A percentile compares a stretch with the other conserved stretches of the same genome.
These are phyloP conservation scores for Intubia oerlemansii DNA, from an alignment of 2,329 filamentous ascomycete species.

Conservation along the genomic window DNA sequence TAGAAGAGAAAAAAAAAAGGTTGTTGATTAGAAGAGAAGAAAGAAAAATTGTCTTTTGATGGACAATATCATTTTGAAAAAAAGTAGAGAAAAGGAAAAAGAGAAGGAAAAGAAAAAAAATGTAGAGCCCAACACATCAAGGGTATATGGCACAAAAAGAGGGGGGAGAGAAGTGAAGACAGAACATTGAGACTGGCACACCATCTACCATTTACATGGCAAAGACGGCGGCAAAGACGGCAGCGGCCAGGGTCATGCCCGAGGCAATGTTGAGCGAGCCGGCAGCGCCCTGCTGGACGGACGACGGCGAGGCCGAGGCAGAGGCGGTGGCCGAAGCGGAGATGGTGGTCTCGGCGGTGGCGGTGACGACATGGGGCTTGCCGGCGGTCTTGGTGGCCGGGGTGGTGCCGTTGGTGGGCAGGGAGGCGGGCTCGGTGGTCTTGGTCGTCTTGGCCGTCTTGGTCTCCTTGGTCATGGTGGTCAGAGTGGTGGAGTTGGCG, in stretches of 20 bases:
- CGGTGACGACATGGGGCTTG: too few species aligned
- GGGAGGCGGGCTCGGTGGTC: constrained; percentile 4
- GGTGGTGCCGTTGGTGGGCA: constrained; percentile 10
- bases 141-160: too few species aligned
- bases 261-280: constrained; percentile 16
- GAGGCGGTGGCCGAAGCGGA: constrained; percentile 7
- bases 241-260: constrained; percentile 20
- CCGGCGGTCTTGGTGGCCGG: constrained; percentile 11
- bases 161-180: too few species aligned
- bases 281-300: constrained; percentile 13
- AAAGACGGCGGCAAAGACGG: constrained; percentile 20
- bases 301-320: constrained; percentile 2
- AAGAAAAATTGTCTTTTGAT: too few species aligned
- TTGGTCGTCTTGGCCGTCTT: constrained; percentile 7
- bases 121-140: too few species aligned
- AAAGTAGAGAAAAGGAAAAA: too few species aligned
- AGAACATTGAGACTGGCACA: too few species aligned
- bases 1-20: neutral
- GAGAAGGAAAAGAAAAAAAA: too few species aligned
- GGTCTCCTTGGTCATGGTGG: constrained; percentile 1
- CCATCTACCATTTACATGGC: constrained; percentile 21
- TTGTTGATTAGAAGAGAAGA: neutral
- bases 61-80: too few species aligned
- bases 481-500: constrained; percentile 8
- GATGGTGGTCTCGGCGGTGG: too few species aligned